Evolutionary conservation across 352 stramenopile genomes (phyloP), one percentile per base, ranked within the genome.

Genomic region (Blastocystis hominis): DNA sequence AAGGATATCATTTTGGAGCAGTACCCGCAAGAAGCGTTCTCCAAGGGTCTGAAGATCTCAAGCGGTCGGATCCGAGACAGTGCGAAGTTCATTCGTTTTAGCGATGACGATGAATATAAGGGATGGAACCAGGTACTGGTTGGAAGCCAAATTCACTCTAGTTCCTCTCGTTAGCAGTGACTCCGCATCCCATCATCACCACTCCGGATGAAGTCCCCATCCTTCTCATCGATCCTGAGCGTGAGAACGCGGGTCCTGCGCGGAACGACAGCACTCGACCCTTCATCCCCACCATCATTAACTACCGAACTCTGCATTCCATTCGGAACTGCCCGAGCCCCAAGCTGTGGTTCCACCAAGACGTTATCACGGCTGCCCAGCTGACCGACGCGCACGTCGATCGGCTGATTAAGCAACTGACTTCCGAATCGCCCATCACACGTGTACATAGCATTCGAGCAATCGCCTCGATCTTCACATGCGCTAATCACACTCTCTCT

Each of bases 1-100:
- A 24, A 68, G 3, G 55, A 84, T 34, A 53, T 68, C 13, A n/a
- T 68, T 17, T n/a, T 84, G 6, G 72, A 84, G 3, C 72, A 84
- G 50, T 68, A 40, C 24, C 72, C 72, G 2, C 20, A 15, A 24
- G 72, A 84, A 46, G 72, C 54, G 17, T 53, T n/a, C 7, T 50
- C 54, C 3, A 84, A 84, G 24, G 72, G 72, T 13, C 36, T 84
- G 7, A 56, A 61, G n/a, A 47, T 84, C 20, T 54, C 13, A 34
- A 66, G 44, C 13, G 30, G 24, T 38, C 36, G 40, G 47, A n/a
- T 44, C n/a, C 50, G 24, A n/a, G 72, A 84, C 7, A 84, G 30
- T 13, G 30, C 53, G 5, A 24, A 40, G 36, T 34, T 84, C 38
- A 44, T 84, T 34, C 46, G 72, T 9, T 84, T 84, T 64, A 66